Base-by-base conservation (phyloP, 768 basidiomycete genomes). In the Leccinum rimulosum region DNA sequence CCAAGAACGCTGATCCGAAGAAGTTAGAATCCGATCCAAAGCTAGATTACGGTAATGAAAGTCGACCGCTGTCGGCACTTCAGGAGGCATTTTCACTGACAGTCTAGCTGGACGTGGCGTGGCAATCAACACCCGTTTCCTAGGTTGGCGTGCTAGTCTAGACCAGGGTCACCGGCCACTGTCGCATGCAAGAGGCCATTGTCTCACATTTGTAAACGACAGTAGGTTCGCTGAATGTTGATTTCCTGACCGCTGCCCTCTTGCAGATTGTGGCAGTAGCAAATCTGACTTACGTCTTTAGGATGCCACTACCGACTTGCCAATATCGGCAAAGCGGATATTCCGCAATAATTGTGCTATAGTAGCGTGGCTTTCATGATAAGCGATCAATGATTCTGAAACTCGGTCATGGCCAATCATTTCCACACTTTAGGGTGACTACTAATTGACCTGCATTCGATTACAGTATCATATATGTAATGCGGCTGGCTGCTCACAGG, bases 381-480 rank as follows among this genome's bases (percentile, higher is more conserved):
- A n/a, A 40, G 96, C 45, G 22, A 4, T 6, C 45, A 25, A 25
- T 25, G 25, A 3, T 12, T 14, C 45, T 47, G 45, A 47, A 47
- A 19, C n/a, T 14, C 45, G 9, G 17, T 1, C 28, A 50, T 50
- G 30, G 27, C 47, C 14, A 25, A 27, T 17, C 48, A 27, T 19
- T 25, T 28, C 19, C 38, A 22, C 30, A n/a, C 3, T 12, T n/a
- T n/a, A 40, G 30, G n/a, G n/a, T n/a, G n/a, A n/a, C n/a, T 78
- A 35, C 4, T 56, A 54, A 15, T 15, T 15, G 22, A 6, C 31
- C 11, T 36, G 48, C 27, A 49, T 28, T 15, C 47, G 25, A 28
- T 49, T 28, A 6, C 27, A 49, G 12, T 6, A 33, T 33, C 30
- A 11, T 38, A 10, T n/a, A 40, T 40, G 17, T 22, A 47, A 47